Base-by-base conservation (phyloP, 768 basidiomycete genomes). In the Amanita pseudoporphyria region DNA sequence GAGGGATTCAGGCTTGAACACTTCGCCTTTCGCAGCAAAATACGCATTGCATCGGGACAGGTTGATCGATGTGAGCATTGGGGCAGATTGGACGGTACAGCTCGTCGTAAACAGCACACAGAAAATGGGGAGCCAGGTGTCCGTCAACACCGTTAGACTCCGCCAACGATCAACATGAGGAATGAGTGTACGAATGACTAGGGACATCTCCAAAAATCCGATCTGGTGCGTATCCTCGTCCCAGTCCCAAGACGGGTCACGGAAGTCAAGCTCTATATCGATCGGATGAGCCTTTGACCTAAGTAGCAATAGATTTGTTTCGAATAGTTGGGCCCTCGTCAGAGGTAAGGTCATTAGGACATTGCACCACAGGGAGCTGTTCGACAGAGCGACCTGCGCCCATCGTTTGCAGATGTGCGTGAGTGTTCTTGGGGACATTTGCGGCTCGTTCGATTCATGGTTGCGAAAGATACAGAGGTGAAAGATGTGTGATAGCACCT, bases 81-180 rank as follows among this genome's bases (percentile, higher is more conserved):
- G 71, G 0, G 65, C 62, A 1, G 64, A 56, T 5, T 60, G 58
- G 22, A 68, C 59, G 7, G 59, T 47, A 19, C 40, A 42, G 9
- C 58, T 60, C 3, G 73, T 70, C 47, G 62, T 65, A 32, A 62
- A 66, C 9, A 81, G 68, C 55, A 81, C 78, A 7, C 69, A 64
- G 55, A 71, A 74, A 10, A 81, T 72, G 9, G 80, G 79, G 1
- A 67, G 65, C 78, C 80, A 82, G 3, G 77, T 82, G 53, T 82
- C 80, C 1, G 76, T 70, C 42, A 77, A 61, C n/a, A 82, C 64
- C 42, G 74, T 71, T 40, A 81, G 44, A 10, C 52, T 62, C 37
- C 64, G 62, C 77, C 79, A 81, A 43, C 77, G 70, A 18, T 55
- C 41, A 6, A 67, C 68, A 24, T 75, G 72, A 10, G 71, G 67